Evolutionary conservation across 2,329 filamentous ascomycete genomes (phyloP).

Genomic region (Penicillium paneum): DNA sequence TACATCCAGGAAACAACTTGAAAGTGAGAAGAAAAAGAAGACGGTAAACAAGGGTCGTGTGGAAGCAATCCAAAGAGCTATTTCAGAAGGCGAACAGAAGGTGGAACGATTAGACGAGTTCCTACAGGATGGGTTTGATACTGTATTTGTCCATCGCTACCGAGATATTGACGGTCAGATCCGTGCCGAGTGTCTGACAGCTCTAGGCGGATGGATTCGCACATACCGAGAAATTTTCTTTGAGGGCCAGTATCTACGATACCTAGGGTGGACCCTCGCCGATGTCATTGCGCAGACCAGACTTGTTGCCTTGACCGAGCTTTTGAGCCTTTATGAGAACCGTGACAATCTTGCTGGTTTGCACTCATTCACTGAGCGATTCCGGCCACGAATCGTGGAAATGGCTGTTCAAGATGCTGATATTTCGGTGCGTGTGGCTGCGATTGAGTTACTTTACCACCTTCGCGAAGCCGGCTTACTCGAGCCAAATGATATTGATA

Average conservation of each 20-base stretch:
- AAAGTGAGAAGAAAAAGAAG: conserved; percentile 69
- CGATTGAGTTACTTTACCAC: conserved; percentile 76
- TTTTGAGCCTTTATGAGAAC: conserved; percentile 74
- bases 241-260: conserved; percentile 84
- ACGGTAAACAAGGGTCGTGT: conserved; percentile 75
- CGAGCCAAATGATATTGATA: conserved; percentile 87
- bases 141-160: conserved; percentile 92
- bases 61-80: conserved; percentile 66
- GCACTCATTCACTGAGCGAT: conserved; percentile 89
- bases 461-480: conserved; percentile 81
- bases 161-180: conserved; percentile 90
- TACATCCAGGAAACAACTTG: conserved; percentile 72
- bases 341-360: conserved; percentile 72
- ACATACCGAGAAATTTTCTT: conserved; percentile 83
- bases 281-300: conserved; percentile 72
- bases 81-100: conserved; percentile 67
- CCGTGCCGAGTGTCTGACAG: conserved; percentile 80
- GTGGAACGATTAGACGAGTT: conserved; percentile 67
- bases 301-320: conserved; percentile 80
- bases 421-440: conserved; percentile 70
- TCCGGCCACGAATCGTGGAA: conserved; percentile 81
- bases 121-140: conserved; percentile 84
- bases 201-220: conserved; percentile 84
- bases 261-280: conserved; percentile 92
- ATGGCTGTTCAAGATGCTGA: conserved; percentile 88